phyloP scores from a whole-genome alignment of 1,284 basidiomycete species.

The Austroboletus niveus region DNA sequence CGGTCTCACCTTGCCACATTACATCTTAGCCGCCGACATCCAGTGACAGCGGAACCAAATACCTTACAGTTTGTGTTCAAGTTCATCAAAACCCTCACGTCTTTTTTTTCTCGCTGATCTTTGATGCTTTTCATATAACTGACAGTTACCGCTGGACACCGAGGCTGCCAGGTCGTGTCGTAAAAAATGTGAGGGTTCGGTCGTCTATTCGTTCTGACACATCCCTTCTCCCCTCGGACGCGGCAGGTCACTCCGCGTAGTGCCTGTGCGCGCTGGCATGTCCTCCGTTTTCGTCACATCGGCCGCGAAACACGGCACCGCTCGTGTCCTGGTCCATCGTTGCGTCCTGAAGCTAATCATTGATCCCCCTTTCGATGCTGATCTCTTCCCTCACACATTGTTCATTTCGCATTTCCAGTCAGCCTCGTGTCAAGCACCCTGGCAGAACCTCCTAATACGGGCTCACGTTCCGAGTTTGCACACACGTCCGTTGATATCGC shows the following conservation, averaged over 20 bases:
- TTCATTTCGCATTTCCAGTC: conserved; percentile 37
- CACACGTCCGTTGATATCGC: conserved; percentile 24
- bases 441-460: conserved; percentile 31
- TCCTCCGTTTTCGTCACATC: conserved; percentile 14
- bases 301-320: conserved; percentile 29
- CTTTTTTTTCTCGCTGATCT: conserved; percentile 18
- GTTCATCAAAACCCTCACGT: conserved; percentile 1
- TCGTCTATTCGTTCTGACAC: conserved; percentile 11
- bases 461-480: conserved; percentile 31
- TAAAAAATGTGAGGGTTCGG: conserved; percentile 25
- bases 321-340: conserved; percentile 24
- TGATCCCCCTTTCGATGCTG: conserved; percentile 32
- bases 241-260: neutral
- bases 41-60: conserved; percentile 33
- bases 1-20: conserved; percentile 4
- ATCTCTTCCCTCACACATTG: conserved; percentile 34
- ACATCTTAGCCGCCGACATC: conserved; percentile 16
- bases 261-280: neutral
- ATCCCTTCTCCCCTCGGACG: neutral
- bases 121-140: conserved; percentile 24
- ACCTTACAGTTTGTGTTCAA: conserved; percentile 12
- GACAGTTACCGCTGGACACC: conserved; percentile 9
- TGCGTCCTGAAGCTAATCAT: conserved; percentile 34
- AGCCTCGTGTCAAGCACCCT: conserved; percentile 33
- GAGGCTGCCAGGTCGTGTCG: conserved; percentile 3